phyloP scores from a whole-genome alignment of 225 moss, liverwort and hornwort species.

The Neckera pumila region DNA sequence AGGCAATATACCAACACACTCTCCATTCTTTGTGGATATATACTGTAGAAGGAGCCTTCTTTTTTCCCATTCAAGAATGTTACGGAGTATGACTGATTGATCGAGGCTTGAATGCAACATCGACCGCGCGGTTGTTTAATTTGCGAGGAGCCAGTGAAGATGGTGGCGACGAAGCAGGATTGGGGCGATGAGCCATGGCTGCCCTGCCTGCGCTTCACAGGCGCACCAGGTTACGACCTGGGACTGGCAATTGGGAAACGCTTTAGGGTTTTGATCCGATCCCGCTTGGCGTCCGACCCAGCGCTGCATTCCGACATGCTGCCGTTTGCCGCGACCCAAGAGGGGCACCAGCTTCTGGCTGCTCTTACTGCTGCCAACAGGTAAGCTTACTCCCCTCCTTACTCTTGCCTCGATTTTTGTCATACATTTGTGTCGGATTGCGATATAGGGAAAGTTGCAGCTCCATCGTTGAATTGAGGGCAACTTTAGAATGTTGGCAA shows the following conservation, averaged over 20 bases:
- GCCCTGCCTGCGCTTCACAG: slow-evolving; percentile 20
- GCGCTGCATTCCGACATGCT: slow-evolving; percentile 44
- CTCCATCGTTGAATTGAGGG: not conserved
- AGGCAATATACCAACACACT: no score
- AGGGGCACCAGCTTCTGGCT: slow-evolving; percentile 37
- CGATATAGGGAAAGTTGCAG: not conserved
- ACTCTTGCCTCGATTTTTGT: not conserved
- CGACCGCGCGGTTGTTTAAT: not conserved
- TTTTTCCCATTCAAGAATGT: not conserved
- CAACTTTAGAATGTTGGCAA: not conserved
- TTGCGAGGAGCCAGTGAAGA: not conserved
- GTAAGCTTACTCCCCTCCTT: slow-evolving; percentile 7
- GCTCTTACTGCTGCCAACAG: slow-evolving; percentile 43
- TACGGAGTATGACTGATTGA: not conserved
- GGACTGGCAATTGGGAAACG: slow-evolving; percentile 46
- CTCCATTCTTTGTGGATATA: not conserved
- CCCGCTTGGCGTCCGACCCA: slow-evolving; percentile 46
- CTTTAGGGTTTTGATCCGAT: slow-evolving; percentile 38
- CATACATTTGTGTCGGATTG: not conserved
- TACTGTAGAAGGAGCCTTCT: not conserved
- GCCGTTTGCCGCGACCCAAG: slow-evolving; percentile 38
- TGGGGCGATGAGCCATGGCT: slow-evolving; percentile 17
- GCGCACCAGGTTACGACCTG: slow-evolving; percentile 26
- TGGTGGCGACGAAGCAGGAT: not conserved
- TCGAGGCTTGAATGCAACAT: not conserved